phyloP scores from a whole-genome alignment of 495 filamentous ascomycete species.

The Glarea lozoyensis region DNA sequence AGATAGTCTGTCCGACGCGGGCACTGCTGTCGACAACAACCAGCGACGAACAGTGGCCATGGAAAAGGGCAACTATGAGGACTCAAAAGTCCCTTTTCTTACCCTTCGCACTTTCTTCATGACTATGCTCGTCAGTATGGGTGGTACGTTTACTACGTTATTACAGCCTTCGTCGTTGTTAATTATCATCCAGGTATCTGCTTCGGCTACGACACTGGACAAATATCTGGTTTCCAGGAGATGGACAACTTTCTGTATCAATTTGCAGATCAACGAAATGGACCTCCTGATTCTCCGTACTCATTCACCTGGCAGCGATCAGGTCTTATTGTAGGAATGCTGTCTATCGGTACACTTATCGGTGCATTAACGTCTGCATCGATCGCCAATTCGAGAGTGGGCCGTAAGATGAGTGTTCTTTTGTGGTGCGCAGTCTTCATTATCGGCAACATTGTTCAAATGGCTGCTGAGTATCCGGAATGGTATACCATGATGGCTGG shows the following conservation, averaged over 20 bases:
- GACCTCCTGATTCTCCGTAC: conserved; percentile 1
- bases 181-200: too few relatives aligned
- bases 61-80: too few relatives aligned
- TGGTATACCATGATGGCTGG: conserved; percentile 66
- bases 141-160: too few relatives aligned
- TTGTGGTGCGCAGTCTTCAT: conserved; percentile 56
- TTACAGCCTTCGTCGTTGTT: too few relatives aligned
- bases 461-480: conserved; percentile 50
- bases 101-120: too few relatives aligned
- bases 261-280: conserved; percentile 50
- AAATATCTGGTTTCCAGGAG: conserved; percentile 75
- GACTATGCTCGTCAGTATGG: too few relatives aligned
- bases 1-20: too few relatives aligned
- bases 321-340: conserved; percentile 70
- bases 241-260: conserved; percentile 67
- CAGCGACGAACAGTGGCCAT: too few relatives aligned
- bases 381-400: conserved; percentile 61
- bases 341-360: conserved; percentile 86
- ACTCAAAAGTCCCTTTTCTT: too few relatives aligned
- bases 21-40: too few relatives aligned
- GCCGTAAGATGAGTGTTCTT: conserved; percentile 64
- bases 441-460: conserved; percentile 73
- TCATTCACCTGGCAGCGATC: conserved; percentile 39
- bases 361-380: conserved; percentile 64
- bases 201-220: conserved; percentile 68